Evolutionary conservation across 176 grass and related monocot genomes (phyloP).

Genomic region (Areca catechu): DNA sequence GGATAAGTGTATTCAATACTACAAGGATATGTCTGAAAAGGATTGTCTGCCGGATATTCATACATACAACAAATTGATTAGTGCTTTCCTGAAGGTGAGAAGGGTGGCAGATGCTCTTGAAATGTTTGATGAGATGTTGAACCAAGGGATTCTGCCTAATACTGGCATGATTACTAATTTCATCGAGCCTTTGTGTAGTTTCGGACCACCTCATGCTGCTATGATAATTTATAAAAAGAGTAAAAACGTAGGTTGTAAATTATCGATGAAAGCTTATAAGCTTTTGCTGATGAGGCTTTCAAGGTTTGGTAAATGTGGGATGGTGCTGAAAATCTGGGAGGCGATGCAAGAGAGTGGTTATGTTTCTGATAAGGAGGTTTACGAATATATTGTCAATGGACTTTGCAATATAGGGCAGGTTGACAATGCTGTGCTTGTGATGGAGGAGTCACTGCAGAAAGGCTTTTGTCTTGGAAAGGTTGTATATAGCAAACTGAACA

Average conservation of each 20-base stretch:
- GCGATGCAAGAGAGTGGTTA: slow-evolving; percentile 62
- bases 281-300: slow-evolving; percentile 76
- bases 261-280: slow-evolving; percentile 84
- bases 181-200: slow-evolving; percentile 59
- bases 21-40: slow-evolving; percentile 55
- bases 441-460: slow-evolving; percentile 64
- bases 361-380: slow-evolving; percentile 62
- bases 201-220: slow-evolving; percentile 75
- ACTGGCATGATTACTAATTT: slow-evolving; percentile 64
- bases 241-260: slow-evolving; percentile 59
- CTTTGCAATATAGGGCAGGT: slow-evolving; percentile 84
- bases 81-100: slow-evolving; percentile 38
- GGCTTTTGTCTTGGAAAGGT: slow-evolving; percentile 56
- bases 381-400: slow-evolving; percentile 71
- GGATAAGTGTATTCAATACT: slow-evolving; percentile 52
- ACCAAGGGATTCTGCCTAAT: slow-evolving; percentile 42
- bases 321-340: slow-evolving; percentile 67
- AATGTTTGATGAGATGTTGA: slow-evolving; percentile 64
- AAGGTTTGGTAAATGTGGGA: slow-evolving; percentile 68
- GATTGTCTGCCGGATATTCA: slow-evolving; percentile 21
- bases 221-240: slow-evolving; percentile 72
- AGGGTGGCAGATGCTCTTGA: slow-evolving; percentile 86
- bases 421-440: slow-evolving; percentile 69
- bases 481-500: slow-evolving; percentile 76
- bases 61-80: slow-evolving; percentile 49